phyloP scores from a whole-genome alignment of 371 early-diverging fungal species.

The Rhizopus microsporus region DNA sequence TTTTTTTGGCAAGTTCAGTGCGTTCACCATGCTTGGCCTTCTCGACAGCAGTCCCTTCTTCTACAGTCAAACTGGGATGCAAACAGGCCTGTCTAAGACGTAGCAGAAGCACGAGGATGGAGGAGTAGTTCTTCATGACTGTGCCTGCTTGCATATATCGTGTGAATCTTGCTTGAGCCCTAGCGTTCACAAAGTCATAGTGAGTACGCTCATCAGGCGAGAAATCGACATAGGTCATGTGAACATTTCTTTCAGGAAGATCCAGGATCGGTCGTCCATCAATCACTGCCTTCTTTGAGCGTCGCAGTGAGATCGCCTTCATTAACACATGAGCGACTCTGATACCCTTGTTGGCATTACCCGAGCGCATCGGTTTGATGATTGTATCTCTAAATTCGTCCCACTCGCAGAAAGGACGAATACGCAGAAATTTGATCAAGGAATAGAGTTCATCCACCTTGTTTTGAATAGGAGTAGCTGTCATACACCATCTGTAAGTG shows the following conservation, averaged over 20 bases:
- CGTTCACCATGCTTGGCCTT: slow-evolving; percentile 1
- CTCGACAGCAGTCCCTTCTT: slow-evolving; percentile 11
- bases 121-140: slow-evolving; percentile 62
- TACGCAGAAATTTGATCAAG: slow-evolving; percentile 76
- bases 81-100: slow-evolving; percentile 44
- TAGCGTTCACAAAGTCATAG: slow-evolving; percentile 58
- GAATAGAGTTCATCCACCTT: slow-evolving; percentile 85
- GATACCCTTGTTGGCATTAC: slow-evolving; percentile 28
- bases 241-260: slow-evolving; percentile 61
- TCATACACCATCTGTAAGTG: slow-evolving; percentile 79
- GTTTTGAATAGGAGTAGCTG: slow-evolving; percentile 85
- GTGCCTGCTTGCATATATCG: slow-evolving; percentile 49
- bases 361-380: slow-evolving; percentile 35
- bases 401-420: slow-evolving; percentile 65
- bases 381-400: slow-evolving; percentile 58
- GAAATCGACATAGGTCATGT: slow-evolving; percentile 58
- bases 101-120: slow-evolving; percentile 42
- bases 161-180: slow-evolving; percentile 53
- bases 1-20: slow-evolving; percentile 12
- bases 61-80: slow-evolving; percentile 39
- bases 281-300: slow-evolving; percentile 61
- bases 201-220: slow-evolving; percentile 58
- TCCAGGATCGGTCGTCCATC: slow-evolving; percentile 70
- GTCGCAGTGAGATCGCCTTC: slow-evolving; percentile 65
- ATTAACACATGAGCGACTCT: slow-evolving; percentile 36